A percentile compares a stretch with the other conserved stretches of the same genome.
Evolutionary conservation across 2,329 filamentous ascomycete genomes (phyloP).

Genomic region (Epichloe hybrida): DNA sequence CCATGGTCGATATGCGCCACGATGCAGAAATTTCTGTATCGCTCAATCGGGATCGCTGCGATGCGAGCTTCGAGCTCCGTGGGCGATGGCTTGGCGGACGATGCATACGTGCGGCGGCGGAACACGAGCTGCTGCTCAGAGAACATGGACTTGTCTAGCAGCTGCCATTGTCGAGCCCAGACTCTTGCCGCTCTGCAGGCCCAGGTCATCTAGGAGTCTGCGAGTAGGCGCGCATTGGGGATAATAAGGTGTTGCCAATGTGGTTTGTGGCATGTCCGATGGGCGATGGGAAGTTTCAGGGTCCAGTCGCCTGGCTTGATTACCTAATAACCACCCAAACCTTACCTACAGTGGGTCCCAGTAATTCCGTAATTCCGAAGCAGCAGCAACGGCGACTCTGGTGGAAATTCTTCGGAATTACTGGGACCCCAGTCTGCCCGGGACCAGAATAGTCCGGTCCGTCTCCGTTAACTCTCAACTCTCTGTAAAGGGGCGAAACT

Average conservation of each 20-base stretch:
- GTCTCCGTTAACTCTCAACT: too few relatives aligned
- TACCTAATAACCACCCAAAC: neutral
- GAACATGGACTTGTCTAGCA: slow-evolving; percentile 5
- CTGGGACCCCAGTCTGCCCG: too few relatives aligned
- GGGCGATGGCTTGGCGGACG: slow-evolving; percentile 17
- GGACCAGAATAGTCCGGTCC: too few relatives aligned
- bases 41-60: slow-evolving; percentile 60
- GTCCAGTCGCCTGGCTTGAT: neutral
- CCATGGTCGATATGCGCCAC: slow-evolving; percentile 98
- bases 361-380: too few relatives aligned
- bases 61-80: slow-evolving; percentile 38
- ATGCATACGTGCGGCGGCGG: slow-evolving; percentile 8
- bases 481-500: too few relatives aligned
- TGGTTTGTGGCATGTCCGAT: neutral
- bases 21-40: slow-evolving; percentile 93
- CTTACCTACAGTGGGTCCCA: too few relatives aligned
- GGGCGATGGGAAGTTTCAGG: neutral
- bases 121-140: slow-evolving; percentile 3
- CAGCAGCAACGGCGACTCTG: too few relatives aligned
- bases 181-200: slow-evolving; percentile 23
- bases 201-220: slow-evolving; percentile 22
- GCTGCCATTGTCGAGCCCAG: slow-evolving; percentile 23
- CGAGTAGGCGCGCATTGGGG: slow-evolving; percentile 4
- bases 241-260: neutral
- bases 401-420: too few relatives aligned